These are phyloP conservation scores for Symmetrospora coprosmae DNA, from an alignment of 768 basidiomycete genomes.

Conservation along the genomic window DNA sequence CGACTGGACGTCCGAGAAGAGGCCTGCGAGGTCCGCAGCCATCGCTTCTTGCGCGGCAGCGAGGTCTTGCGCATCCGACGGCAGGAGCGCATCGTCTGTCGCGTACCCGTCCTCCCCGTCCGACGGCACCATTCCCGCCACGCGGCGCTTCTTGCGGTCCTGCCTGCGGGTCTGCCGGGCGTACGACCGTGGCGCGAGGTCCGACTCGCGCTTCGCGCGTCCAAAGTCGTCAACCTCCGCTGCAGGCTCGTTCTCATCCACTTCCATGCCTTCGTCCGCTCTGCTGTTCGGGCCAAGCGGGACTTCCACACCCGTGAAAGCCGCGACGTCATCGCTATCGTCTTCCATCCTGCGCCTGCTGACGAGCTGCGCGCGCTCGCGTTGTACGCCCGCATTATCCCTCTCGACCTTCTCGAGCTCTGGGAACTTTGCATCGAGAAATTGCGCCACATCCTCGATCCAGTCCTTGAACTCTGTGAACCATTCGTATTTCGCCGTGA, in stretches of 20 bases:
- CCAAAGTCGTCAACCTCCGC: conserved; percentile 37
- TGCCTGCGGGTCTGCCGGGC: conserved; percentile 32
- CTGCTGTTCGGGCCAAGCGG: conserved; percentile 5
- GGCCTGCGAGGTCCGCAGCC: background rate
- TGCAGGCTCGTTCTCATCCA: conserved; percentile 15
- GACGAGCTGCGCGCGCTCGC: conserved; percentile 31
- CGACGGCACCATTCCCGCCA: background rate
- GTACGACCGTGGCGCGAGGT: conserved; percentile 34
- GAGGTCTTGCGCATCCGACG: conserved; percentile 23
- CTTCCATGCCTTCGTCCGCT: background rate
- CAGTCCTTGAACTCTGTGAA: conserved; percentile 39
- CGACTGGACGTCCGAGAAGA: conserved; percentile 32
- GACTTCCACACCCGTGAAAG: conserved; percentile 30
- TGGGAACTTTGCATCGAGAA: conserved; percentile 42
- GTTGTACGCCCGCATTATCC: conserved; percentile 31
- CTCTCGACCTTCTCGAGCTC: conserved; percentile 38
- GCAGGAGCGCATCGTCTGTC: conserved; percentile 25
- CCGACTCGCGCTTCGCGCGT: conserved; percentile 25
- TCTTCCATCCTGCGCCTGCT: conserved; percentile 28
- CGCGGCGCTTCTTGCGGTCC: conserved; percentile 32
- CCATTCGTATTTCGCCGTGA: conserved; percentile 40
- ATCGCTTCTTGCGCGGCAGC: conserved; percentile 6
- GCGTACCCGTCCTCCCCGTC: conserved; percentile 27
- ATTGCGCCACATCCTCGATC: conserved; percentile 40
- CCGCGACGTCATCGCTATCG: conserved; percentile 31